phyloP scores from a whole-genome alignment of 495 filamentous ascomycete genomes.

The Xylaria venustula region DNA sequence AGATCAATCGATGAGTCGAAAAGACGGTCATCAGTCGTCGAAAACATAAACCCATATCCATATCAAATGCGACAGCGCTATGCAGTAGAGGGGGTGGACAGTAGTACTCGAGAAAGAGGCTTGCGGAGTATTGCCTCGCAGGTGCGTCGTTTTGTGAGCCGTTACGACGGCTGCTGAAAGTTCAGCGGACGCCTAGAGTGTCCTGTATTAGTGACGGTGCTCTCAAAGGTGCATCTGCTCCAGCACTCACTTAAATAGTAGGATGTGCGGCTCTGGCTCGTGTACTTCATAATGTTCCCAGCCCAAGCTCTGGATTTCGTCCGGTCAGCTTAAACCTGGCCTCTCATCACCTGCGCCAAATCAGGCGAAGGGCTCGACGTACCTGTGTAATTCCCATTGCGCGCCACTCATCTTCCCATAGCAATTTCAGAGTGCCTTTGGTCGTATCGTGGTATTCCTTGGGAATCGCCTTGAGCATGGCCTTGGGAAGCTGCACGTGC shows the following conservation, averaged over 20 bases:
- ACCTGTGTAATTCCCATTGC: conserved; percentile 96
- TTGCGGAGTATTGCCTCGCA: conserved; percentile 1
- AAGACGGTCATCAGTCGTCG: conserved; percentile 25
- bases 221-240: neutral
- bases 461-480: conserved; percentile 96
- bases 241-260: conserved; percentile 87
- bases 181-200: conserved; percentile 73
- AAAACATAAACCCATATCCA: conserved; percentile 30
- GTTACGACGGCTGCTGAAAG: conserved; percentile 70
- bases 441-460: conserved; percentile 89
- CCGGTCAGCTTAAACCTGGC: conserved; percentile 20
- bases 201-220: conserved; percentile 3
- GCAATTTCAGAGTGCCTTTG: conserved; percentile 89
- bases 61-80: conserved; percentile 41
- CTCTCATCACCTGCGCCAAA: neutral
- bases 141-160: conserved; percentile 24
- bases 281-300: conserved; percentile 99
- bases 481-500: conserved; percentile 94
- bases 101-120: conserved; percentile 17
- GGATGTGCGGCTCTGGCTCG: conserved; percentile 95
- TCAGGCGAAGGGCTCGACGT: conserved; percentile 17
- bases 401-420: conserved; percentile 99
- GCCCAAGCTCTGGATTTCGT: conserved; percentile 70
- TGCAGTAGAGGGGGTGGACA: conserved; percentile 37
- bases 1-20: conserved; percentile 15